phyloP scores from a whole-genome alignment of 768 basidiomycete species.

The Lentinula edodes region DNA sequence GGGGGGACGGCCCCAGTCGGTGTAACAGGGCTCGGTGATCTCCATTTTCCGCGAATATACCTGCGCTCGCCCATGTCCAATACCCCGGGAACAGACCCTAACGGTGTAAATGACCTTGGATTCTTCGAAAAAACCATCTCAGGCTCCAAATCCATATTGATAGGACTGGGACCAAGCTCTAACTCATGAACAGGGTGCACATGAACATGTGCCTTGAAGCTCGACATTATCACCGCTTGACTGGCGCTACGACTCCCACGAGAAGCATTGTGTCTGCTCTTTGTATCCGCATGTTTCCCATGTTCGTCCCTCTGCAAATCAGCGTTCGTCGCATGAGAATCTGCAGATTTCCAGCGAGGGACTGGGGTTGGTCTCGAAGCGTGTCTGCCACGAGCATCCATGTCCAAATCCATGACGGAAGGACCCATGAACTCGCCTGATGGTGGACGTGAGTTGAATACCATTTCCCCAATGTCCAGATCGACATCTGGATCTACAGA shows the following conservation, averaged over 20 bases:
- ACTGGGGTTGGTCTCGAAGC: not conserved
- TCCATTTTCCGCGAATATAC: not conserved
- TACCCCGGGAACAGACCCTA: not conserved
- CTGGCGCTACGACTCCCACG: not conserved
- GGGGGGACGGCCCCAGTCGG: not conserved
- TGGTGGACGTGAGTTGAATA: slow-evolving; percentile 3
- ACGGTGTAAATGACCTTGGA: not conserved
- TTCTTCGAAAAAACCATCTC: slow-evolving; percentile 7
- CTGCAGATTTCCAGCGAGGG: slow-evolving; percentile 1
- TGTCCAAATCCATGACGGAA: slow-evolving; percentile 4
- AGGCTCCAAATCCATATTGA: slow-evolving; percentile 3
- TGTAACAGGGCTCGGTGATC: not conserved
- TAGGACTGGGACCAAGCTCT: not conserved
- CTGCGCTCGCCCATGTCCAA: not conserved
- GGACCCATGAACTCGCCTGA: slow-evolving; percentile 2
- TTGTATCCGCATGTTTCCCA: not conserved
- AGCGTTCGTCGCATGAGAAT: not conserved
- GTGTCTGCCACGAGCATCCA: slow-evolving; percentile 1
- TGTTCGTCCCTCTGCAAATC: not conserved
- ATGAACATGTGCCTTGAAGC: not conserved
- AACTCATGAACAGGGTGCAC: not conserved
- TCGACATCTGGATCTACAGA: slow-evolving; percentile 1
- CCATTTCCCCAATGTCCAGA: not conserved
- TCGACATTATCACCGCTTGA: slow-evolving; percentile 3
- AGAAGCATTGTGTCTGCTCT: not conserved